phyloP scores from a whole-genome alignment of 1,284 basidiomycete genomes.

The Athelia psychrophila region DNA sequence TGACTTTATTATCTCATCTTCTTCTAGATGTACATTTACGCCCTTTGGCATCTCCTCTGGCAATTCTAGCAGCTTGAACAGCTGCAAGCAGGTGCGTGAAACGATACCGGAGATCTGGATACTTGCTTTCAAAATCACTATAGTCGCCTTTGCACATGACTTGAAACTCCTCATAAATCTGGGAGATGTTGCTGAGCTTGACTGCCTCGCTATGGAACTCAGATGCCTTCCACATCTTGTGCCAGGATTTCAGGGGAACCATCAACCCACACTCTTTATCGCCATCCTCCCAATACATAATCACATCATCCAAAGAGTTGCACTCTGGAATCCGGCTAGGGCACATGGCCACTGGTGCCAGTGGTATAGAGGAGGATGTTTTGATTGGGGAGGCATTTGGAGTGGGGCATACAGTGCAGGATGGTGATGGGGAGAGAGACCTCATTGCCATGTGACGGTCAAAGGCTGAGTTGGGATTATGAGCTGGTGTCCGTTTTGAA shows the following conservation, averaged over 20 bases:
- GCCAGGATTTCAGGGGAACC: background rate
- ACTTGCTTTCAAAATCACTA: background rate
- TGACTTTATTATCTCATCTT: background rate
- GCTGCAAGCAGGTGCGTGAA: background rate
- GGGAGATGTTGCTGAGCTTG: background rate
- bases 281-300: background rate
- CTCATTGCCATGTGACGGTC: too few species aligned
- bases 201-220: background rate
- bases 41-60: background rate
- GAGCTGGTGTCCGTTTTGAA: background rate
- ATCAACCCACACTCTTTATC: background rate
- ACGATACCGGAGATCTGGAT: background rate
- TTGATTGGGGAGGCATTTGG: background rate
- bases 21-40: background rate
- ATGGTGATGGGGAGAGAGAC: background rate
- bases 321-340: background rate
- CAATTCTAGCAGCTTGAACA: background rate
- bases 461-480: background rate
- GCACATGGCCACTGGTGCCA: too few species aligned
- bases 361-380: background rate
- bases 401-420: background rate
- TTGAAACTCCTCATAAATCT: background rate
- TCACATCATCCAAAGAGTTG: background rate
- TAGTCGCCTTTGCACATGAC: background rate
- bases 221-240: background rate